Evolutionary conservation across 352 stramenopile species (phyloP), one percentile per base, ranked within the genome.

Genomic region (Phytophthora kernoviae): DNA sequence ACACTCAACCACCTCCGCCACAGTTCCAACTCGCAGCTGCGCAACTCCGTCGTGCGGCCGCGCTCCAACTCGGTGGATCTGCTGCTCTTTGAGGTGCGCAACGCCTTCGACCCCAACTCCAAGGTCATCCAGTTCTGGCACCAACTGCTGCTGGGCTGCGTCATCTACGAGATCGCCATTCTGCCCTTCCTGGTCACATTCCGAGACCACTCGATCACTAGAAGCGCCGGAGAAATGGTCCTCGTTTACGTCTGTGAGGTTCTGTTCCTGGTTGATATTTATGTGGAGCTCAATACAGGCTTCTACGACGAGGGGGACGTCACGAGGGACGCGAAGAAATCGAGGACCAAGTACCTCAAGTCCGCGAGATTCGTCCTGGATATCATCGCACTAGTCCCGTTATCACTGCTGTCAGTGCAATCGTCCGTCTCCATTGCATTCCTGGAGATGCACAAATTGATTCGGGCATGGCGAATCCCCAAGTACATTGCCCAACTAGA

Each of bases 271-370:
- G 53, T 51, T 3, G 81, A 91, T 42, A 50, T 91, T 33, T 87
- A 79, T 37, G 73, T 87, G 20, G 71, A 91, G 44, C 65, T 91
- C 32, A 85, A 91, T 43, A 91, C 64, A 15, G 81, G 79, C 5
- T 91, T 78, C 63, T 91, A 91, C 59, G 71, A 88, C 34, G 75
- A 69, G 26, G 82, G 79, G 26, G 79, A 88, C 37, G 65, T 91
- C n/a, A 77, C 69, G 1, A 56, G 69, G 6, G 77, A 89, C 40
- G 63, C 69, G 14, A 72, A 32, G 3, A 85, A 85, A n/a, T 77
- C 82, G 1, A 54, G 75, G 1, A 1, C 57, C 5, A 80, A 79
- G 46, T 91, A 91, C 47, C 11, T 88, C 24, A 73, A 65, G 46
- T 90, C 82, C n/a, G 44, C 41, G 12, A 57, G 72, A 12, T 90